Percentiles rank a stretch among this genome's conserved stretches.
These are phyloP conservation scores for Eucalyptus polyanthemos DNA, from an alignment of 345 rosid genomes.

Conservation along the genomic window DNA sequence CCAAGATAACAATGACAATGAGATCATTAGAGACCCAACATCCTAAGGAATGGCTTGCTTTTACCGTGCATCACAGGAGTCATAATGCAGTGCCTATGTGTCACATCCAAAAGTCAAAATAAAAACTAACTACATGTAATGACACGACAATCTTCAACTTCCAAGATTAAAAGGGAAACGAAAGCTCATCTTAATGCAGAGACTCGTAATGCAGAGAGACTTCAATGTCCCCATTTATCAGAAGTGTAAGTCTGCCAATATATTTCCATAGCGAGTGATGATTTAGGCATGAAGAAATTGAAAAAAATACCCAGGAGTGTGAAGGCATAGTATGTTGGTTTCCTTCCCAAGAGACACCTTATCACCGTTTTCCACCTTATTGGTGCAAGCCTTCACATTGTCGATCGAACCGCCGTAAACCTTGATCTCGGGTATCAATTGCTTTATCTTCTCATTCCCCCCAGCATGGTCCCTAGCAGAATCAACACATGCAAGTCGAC, in stretches of 20 bases:
- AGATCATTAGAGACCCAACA: not conserved
- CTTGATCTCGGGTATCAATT: constrained; percentile 61
- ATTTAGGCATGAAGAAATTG: not conserved
- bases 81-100: not conserved
- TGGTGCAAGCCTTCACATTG: constrained; percentile 68
- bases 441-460: constrained; percentile 74
- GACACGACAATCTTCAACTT: not conserved
- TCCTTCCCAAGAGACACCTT: constrained; percentile 39
- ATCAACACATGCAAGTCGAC: not conserved
- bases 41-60: not conserved
- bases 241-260: not conserved
- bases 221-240: not conserved
- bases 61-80: not conserved
- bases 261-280: not conserved
- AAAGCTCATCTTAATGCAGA: not conserved
- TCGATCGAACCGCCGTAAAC: constrained; percentile 88
- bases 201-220: not conserved
- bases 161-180: not conserved
- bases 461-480: constrained; percentile 86
- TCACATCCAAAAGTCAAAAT: not conserved
- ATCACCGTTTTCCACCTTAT: constrained; percentile 64
- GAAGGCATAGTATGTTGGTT: constrained; percentile 56
- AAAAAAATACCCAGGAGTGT: constrained; percentile 66
- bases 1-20: not conserved
- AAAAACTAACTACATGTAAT: not conserved